Evolutionary conservation across 768 basidiomycete genomes (phyloP), one percentile per base, ranked within the genome.

Genomic region (Mycena leptocephala): DNA sequence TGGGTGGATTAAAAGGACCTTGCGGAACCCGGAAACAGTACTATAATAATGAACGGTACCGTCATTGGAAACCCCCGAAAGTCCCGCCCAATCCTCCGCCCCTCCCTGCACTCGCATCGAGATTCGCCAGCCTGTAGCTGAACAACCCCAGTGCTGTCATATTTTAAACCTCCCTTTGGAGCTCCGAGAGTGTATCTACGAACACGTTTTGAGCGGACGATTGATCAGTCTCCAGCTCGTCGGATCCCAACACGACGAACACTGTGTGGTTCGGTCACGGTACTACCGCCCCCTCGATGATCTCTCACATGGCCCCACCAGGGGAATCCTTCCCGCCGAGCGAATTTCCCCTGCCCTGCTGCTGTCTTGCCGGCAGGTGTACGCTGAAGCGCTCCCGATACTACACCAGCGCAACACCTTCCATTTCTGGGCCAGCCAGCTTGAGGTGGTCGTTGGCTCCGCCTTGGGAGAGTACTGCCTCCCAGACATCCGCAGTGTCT

Each of bases 281-380:
- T 67, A 20, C 35, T 55, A 55, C 14, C n/a, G 26, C 9, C 33
- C 35, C 35, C 26, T 18, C 18, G 66, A 53, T 22, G 35, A 55
- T 11, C 35, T 63, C 2, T 30, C 20, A 10, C 22, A n/a, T 14
- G 24, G 13, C 6, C 26, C 51, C 16, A 53, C n/a, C 35, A 39
- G 5, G 11, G 18, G 24, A 13, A 35, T 24, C 20, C 22, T 67
- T 28, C 65, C n/a, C 48, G 51, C 51, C 16, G 35, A 51, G 14
- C n/a, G 18, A 14, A 55, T 39, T 13, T 20, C 51, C 14, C 22
- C 28, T 26, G 32, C 58, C 3, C 37, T 75, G 22, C 62, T 75
- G 10, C 62, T 33, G 11, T 63, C 68, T 4, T 75, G 74, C 62
- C 74, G 74, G 24, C 68, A 46, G 35, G 26, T 65, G 1, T 70